Evolutionary conservation across 805 yeast species (phyloP).

Genomic region (Wickerhamomyces strasburgensis): DNA sequence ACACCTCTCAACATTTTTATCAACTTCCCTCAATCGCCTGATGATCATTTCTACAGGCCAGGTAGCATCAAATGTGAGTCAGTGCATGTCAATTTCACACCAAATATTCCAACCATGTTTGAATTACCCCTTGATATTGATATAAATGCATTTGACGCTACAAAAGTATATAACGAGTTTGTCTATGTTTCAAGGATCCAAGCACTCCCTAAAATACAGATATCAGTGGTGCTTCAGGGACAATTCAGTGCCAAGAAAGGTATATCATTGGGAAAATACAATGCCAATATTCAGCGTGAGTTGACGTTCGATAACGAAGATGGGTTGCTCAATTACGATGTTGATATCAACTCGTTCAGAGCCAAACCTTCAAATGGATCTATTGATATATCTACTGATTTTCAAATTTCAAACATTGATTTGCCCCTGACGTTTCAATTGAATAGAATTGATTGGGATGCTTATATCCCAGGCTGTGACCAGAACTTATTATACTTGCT

Average conservation of each 20-base stretch:
- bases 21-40: constrained; percentile 7
- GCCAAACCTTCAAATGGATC: background rate
- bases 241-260: constrained; percentile 4
- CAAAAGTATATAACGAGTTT: constrained; percentile 6
- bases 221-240: constrained; percentile 6
- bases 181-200: constrained; percentile 5
- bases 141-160: constrained; percentile 11
- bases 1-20: constrained; percentile 11
- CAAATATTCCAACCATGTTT: constrained; percentile 7
- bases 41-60: constrained; percentile 8
- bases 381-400: background rate
- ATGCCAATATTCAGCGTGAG: constrained; percentile 1
- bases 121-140: constrained; percentile 4
- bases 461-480: constrained; percentile 15
- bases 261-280: constrained; percentile 5
- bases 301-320: background rate
- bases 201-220: background rate
- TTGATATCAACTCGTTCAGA: background rate
- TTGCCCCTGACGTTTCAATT: background rate
- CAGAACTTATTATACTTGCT: constrained; percentile 10
- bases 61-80: constrained; percentile 1
- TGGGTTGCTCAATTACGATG: background rate
- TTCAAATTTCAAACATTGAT: background rate
- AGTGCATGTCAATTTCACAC: constrained; percentile 12
- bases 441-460: constrained; percentile 18